Evolutionary conservation across 2,329 filamentous ascomycete species (phyloP), one percentile per base, ranked within the genome.

Genomic region (Hymenoscyphus scutula): DNA sequence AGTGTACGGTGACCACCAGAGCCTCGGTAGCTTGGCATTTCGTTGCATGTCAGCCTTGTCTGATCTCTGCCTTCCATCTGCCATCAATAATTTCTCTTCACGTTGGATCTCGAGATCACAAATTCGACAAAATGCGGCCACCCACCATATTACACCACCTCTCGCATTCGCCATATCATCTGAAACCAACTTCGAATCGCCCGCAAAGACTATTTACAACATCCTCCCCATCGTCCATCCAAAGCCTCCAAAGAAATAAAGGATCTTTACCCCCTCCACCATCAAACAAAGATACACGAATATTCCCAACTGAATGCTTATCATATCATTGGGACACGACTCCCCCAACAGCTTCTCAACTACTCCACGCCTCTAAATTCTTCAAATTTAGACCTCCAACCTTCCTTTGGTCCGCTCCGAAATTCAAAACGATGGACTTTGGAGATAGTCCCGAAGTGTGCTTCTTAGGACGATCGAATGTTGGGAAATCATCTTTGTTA

Each of bases 401-500:
- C n/a, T 81, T 87, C 66, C 77, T 89, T 61, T 88, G 83, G 79
- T 84, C 82, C 2, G 80, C 82, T 6, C 78, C 80, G 17, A 80
- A 83, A 62, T 90, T 90, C 75, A 84, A 83, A 67, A 77, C 78
- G 3, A 83, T 88, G 63, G 82, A 84, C 7, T 76, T 78, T 61
- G 79, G 79, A 8, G 69, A 74, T 45, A 71, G 71, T 27, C 70
- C 74, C 13, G 73, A 77, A 64, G 72, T 77, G 15, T 75, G 74
- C 48, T 89, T 91, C 71, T 78, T 91, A 3, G 88, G 88, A 19
- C 82, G 88, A 55, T 87, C 83, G 45, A 91, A 91, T 70, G 88
- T 89, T 5, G 88, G 88, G 59, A 91, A 91, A 75, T 86, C 82
- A 60, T 84, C 81, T 1, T 72, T 91, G 4, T 77, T 91, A 29